phyloP scores from a whole-genome alignment of 2,329 filamentous ascomycete species.

The Arthrocladium fulminans region DNA sequence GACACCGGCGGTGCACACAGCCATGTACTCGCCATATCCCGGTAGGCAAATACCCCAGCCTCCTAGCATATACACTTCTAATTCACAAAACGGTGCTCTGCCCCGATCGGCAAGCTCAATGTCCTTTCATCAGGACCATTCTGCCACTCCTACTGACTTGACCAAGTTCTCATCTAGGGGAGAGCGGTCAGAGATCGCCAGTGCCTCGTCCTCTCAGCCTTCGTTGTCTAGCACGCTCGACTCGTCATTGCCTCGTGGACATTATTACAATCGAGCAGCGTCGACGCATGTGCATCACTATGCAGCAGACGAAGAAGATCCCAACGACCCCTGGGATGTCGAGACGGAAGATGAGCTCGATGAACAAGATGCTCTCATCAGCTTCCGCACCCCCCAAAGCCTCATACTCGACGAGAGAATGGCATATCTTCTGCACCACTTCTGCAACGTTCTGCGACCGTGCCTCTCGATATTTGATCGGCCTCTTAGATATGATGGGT shows the following conservation, averaged over 20 bases:
- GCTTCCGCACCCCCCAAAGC: constrained; percentile 25
- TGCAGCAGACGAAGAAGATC: constrained; percentile 42
- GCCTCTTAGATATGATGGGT: constrained; percentile 54
- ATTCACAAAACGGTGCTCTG: background rate
- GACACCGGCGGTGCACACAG: background rate
- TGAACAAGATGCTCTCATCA: constrained; percentile 9
- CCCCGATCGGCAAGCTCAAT: background rate
- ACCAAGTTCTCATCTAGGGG: constrained; percentile 3
- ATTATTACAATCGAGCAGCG: background rate
- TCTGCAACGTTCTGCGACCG: constrained; percentile 72
- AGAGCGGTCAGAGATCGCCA: background rate
- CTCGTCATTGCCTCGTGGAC: background rate
- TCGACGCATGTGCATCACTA: background rate
- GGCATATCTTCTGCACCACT: constrained; percentile 1
- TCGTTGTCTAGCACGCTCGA: background rate
- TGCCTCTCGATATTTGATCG: constrained; percentile 82
- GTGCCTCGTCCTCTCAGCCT: background rate
- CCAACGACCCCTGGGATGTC: constrained; percentile 56
- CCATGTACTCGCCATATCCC: background rate
- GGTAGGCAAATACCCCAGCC: constrained; percentile 3
- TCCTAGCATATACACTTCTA: constrained; percentile 1
- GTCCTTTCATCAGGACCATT: background rate
- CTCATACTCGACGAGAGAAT: constrained; percentile 8
- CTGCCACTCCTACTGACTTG: constrained; percentile 2
- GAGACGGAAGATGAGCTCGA: constrained; percentile 38